Base-by-base conservation (phyloP, 768 basidiomycete genomes). In the Boletus reticulatus region DNA sequence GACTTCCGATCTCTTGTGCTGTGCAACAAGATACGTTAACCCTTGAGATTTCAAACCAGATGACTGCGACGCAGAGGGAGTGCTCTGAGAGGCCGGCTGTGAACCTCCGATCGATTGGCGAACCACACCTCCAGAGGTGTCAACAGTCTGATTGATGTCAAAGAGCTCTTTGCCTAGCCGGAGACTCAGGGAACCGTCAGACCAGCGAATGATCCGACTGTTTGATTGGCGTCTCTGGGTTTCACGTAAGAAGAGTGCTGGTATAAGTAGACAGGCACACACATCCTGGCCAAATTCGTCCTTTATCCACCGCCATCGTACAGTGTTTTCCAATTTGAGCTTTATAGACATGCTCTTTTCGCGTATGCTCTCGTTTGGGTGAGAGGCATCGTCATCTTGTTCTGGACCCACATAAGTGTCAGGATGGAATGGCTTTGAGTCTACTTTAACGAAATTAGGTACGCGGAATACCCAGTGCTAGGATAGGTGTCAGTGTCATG, bases 301-400 rank as follows among this genome's bases (percentile, higher is more conserved):
- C 68, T 88, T 89, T 1, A 79, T 78, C 97, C 97, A 99, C 63
- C 87, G 84, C 97, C 97, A 99, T 38, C 97, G 82, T 19, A 98
- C 80, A 6, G 94, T 95, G 70, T 97, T 97, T 76, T 94, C 92
- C 9, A 97, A 91, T 62, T 90, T 88, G 47, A 92, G 80, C 68
- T 92, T 93, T 65, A 92, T 87, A 43, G 84, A 80, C 85, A 89
- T 90, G 53, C 87, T 88, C 72, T 86, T 87, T 71, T 92, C 88
- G 50, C 85, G 84, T 22, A 85, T 71, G 14, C 78, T 84, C 53
- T 85, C 85, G 11, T 75, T 79, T 49, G 81, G 76, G 31, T 80
- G 77, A 16, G 75, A 64, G 47, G 87, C 83, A 41, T 83, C 85
- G 32, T 84, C 81, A 39, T 91, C 89, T 32, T 89, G 86, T 63